These are phyloP conservation scores for Neurospora sp. DNA, from an alignment of 495 filamentous ascomycete genomes.

Conservation along the genomic window DNA sequence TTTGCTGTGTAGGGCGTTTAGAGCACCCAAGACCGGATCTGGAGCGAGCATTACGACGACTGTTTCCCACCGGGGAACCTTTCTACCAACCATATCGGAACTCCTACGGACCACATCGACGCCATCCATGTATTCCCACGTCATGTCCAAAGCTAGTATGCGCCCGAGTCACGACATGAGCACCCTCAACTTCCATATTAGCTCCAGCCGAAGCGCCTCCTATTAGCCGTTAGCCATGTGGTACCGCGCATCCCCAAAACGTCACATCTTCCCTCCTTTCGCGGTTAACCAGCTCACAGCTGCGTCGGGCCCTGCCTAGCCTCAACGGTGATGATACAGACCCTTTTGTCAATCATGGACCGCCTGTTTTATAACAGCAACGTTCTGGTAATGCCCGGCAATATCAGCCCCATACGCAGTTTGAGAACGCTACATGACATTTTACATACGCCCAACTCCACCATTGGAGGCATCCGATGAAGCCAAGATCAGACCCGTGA, in stretches of 20 bases:
- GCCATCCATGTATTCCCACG: neutral
- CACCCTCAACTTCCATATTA: neutral
- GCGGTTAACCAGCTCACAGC: conserved; percentile 19
- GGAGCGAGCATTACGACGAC: neutral
- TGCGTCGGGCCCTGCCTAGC: conserved; percentile 9
- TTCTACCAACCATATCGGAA: conserved; percentile 13
- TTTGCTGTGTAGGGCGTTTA: neutral
- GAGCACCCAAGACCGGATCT: neutral
- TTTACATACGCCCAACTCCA: neutral
- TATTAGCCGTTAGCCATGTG: conserved; percentile 14
- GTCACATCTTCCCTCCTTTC: conserved; percentile 11
- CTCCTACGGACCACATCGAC: neutral
- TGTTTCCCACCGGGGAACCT: neutral
- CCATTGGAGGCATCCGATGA: neutral
- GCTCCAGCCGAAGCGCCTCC: conserved; percentile 9
- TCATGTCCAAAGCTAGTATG: neutral
- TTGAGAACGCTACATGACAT: conserved; percentile 1
- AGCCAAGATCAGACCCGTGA: neutral
- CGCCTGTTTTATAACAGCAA: neutral
- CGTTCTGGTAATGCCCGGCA: neutral
- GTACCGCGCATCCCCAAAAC: conserved; percentile 4
- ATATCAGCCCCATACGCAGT: neutral
- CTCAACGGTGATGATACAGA: conserved; percentile 20
- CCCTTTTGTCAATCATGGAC: conserved; percentile 4
- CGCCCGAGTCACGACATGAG: conserved; percentile 2